phyloP scores from a whole-genome alignment of 176 grass and related monocot genomes.

The Miscanthus lutarioriparius region DNA sequence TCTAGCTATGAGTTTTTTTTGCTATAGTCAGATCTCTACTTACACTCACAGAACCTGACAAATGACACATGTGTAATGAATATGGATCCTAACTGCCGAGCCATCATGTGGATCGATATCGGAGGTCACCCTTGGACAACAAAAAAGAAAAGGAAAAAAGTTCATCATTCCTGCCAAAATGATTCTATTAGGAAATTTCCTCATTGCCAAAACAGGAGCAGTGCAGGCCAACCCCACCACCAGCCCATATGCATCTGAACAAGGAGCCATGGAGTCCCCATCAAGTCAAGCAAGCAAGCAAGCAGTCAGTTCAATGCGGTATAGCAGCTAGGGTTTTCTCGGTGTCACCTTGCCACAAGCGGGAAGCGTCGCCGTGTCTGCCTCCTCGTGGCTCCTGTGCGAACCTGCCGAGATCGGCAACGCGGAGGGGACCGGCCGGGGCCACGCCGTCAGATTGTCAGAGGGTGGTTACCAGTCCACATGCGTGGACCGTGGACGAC shows the following conservation, averaged over 20 bases:
- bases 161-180: neutral
- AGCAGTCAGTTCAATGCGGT: slow-evolving; percentile 25
- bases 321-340: slow-evolving; percentile 50
- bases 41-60: no score
- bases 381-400: slow-evolving; percentile 24
- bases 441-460: slow-evolving; percentile 38
- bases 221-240: slow-evolving; percentile 17
- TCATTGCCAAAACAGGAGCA: slow-evolving; percentile 18
- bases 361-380: slow-evolving; percentile 32
- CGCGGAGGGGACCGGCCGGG: slow-evolving; percentile 31
- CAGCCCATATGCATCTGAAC: neutral
- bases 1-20: no score
- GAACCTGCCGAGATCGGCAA: slow-evolving; percentile 34
- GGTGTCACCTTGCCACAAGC: slow-evolving; percentile 18
- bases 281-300: slow-evolving; percentile 37
- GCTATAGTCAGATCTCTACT: no score
- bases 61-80: neutral
- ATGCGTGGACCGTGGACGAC: neutral
- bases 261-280: slow-evolving; percentile 19
- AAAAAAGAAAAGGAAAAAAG: neutral
- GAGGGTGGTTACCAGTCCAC: slow-evolving; percentile 48
- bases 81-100: neutral
- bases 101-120: neutral
- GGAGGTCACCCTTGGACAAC: neutral
- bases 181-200: neutral